Base-by-base conservation (phyloP, 169 alveolate species). In the Plasmodium gaboni region DNA sequence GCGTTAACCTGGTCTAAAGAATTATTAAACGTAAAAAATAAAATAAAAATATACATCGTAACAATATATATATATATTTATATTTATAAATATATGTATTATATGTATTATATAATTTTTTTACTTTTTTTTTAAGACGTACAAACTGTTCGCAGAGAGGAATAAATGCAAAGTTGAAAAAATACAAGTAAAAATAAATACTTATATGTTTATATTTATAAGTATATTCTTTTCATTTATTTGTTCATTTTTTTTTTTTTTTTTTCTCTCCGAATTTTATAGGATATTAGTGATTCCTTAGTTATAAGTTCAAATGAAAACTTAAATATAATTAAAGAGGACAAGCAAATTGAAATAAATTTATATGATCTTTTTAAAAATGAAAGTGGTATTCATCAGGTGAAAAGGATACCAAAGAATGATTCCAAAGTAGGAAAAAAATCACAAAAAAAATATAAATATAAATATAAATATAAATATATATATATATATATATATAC, bases 351-450 rank as follows among this genome's bases (percentile, higher is more conserved):
- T 48, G 24, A 67, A 15, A 46, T 70, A 70, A 92, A 92, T 15
- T 51, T 92, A 63, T 94, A 92, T 61, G 96, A 93, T 55, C 88
- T 94, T 9, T 92, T 93, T 32, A 73, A 92, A 24, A 83, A 90
- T 51, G 96, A 94, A 63, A 92, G 94, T 15, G 96, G 96, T 3
- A 88, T 90, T 9, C 96, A 94, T 73, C 96, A 94, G 73, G 96
- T 94, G 38, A 94, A 94, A 64, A 88, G 96, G 6, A 93, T 94
- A 42, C 96, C 96, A 1, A 44, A 67, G 9, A 91, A 92, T 17
- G 96, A 94, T 83, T 78, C 91, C 53, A 70, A 93, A 68, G 96
- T 88, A 76, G 50, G 46, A 15, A 13, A 46, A 19, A 28, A 6
- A 67, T 12, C 12, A 50, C 24, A 19, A 59, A 12, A 57, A 50